Base-by-base conservation (phyloP, 768 basidiomycete species). In the Tubosaeta brunneosetosa region DNA sequence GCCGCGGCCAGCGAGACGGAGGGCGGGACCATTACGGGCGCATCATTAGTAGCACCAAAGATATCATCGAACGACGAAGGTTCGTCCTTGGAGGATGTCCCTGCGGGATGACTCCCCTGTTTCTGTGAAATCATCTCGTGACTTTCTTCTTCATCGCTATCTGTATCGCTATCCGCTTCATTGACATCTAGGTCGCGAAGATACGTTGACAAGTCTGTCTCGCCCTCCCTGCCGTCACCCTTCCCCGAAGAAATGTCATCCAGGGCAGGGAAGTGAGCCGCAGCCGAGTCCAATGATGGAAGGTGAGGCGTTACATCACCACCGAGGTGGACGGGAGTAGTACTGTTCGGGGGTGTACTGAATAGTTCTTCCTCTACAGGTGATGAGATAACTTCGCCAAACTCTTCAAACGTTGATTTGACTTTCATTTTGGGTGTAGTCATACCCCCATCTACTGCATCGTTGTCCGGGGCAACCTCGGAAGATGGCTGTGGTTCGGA, bases 161-260 rank as follows among this genome's bases (percentile, higher is more conserved):
- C 77, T 25, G 66, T 73, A 47, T 80, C 77, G 34, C 75, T 79
- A 51, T 84, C 85, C 13, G 79, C 73, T 12, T 82, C 83, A 3
- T 79, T 68, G 10, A 74, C 68, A 17, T 83, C 83, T 51, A 88
- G 61, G 43, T 88, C 84, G 51, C 80, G 77, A 11, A 84, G 70
- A 41, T 73, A 66, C n/a, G 77, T 58, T 6, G 65, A 71, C 13
- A 88, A 65, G 53, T 86, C 81, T 0, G 82, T 84, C 50, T 77
- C 74, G 27, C 68, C 55, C 29, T 75, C 75, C 38, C 71, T 65
- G 2, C 60, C 47, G 4, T 60, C 57, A 4, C 61, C 62, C 10
- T 55, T 54, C 12, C 57, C 44, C 17, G 64, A 58, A 25, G 55
- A 31, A 25, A 68, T 52, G 33, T 64, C 63, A 31, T 73, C 72